Conservation (phyloP, 2,329 filamentous ascomycete species). For the Albifimbria verrucaria region DNA sequence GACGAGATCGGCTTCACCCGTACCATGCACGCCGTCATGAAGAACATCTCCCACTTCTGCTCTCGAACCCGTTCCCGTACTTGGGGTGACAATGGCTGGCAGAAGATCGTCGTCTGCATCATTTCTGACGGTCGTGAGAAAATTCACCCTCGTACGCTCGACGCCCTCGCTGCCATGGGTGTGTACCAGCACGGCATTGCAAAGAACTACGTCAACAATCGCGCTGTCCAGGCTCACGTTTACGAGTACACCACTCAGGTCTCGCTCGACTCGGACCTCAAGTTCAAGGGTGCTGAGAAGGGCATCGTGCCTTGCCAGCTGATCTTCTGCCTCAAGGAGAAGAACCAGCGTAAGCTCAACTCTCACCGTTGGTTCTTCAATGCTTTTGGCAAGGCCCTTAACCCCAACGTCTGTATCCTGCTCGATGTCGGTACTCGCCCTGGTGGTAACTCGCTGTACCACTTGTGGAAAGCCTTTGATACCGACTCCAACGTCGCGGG, state of each 20-base stretch:
- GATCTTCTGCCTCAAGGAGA: constrained; percentile 97
- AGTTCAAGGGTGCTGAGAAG: constrained; percentile 99
- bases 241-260: constrained; percentile 99
- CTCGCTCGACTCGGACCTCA: constrained; percentile 89
- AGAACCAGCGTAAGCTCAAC: constrained; percentile 96
- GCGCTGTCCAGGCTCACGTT: constrained; percentile 91
- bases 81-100: constrained; percentile 96
- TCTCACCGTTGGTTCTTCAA: constrained; percentile 99
- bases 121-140: constrained; percentile 88
- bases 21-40: constrained; percentile 98
- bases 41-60: constrained; percentile 97
- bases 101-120: constrained; percentile 98
- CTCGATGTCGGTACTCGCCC: constrained; percentile 95
- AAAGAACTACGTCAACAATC: constrained; percentile 96
- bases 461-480: constrained; percentile 98
- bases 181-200: constrained; percentile 98
- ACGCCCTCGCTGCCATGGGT: constrained; percentile 92
- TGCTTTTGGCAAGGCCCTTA: constrained; percentile 86
- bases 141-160: constrained; percentile 88
- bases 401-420: constrained; percentile 94
- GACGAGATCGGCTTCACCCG: constrained; percentile 94
- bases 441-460: constrained; percentile 85
- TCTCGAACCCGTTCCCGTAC: constrained; percentile 86
- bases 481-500: constrained; percentile 96
- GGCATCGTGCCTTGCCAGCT: constrained; percentile 97